Percentiles rank a stretch among this genome's conserved stretches.
These are phyloP conservation scores for Vaucheria bursata DNA, from an alignment of 352 stramenopile genomes.

Conservation along the genomic window DNA sequence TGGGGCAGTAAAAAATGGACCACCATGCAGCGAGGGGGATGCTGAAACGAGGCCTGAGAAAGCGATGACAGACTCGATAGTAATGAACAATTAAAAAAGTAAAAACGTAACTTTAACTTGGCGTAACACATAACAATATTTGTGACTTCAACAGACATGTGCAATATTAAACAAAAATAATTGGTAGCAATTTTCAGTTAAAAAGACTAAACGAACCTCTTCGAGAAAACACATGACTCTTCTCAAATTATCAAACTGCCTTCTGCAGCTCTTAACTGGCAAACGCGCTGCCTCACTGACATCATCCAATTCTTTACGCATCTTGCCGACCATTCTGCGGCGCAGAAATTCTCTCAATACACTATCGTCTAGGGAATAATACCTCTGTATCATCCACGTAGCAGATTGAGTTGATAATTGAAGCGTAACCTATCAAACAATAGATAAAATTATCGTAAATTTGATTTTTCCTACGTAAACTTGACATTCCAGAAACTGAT, in stretches of 20 bases:
- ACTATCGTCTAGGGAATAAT: slow-evolving; percentile 24
- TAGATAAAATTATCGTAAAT: no score
- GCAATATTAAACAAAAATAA: background rate
- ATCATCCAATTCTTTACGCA: slow-evolving; percentile 31
- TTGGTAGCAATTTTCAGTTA: background rate
- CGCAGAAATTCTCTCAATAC: slow-evolving; percentile 30
- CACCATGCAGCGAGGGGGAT: no score
- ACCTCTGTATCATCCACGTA: slow-evolving; percentile 27
- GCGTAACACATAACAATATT: background rate
- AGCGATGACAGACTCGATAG: no score
- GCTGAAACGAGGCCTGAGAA: no score
- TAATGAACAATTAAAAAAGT: no score
- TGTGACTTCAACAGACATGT: background rate
- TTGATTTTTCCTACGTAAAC: no score
- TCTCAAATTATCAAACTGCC: slow-evolving; percentile 38
- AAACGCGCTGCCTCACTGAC: slow-evolving; percentile 27
- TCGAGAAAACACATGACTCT: background rate
- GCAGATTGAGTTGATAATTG: background rate
- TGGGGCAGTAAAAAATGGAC: no score
- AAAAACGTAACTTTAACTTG: background rate
- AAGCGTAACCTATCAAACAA: background rate
- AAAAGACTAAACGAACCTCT: background rate
- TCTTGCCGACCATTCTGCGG: slow-evolving; percentile 20
- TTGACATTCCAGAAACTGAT: no score
- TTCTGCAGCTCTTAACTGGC: slow-evolving; percentile 22